Percentiles rank a stretch among this genome's conserved stretches.
Evolutionary conservation across 2,329 filamentous ascomycete species (phyloP).

Genomic region (Penicillium sp.): DNA sequence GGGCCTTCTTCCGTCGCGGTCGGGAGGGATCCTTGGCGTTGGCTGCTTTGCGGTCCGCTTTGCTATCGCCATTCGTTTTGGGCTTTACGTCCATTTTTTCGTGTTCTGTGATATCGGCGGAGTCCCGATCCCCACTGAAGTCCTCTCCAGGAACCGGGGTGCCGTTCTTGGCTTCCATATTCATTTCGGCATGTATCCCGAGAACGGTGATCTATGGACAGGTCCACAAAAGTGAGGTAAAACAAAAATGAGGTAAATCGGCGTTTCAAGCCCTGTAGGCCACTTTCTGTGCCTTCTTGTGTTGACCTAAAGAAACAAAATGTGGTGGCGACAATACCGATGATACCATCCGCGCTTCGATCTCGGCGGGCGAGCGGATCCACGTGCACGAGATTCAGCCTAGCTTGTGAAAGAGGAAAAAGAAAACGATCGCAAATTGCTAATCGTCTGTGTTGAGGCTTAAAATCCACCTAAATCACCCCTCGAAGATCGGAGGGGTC

Average conservation of each 20-base stretch:
- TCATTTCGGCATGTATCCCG: constrained; percentile 33
- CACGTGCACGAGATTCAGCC: constrained; percentile 15
- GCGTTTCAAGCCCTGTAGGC: constrained; percentile 1
- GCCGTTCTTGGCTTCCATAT: constrained; percentile 36
- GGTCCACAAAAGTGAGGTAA: background rate
- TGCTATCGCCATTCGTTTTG: constrained; percentile 48
- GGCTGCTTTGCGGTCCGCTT: constrained; percentile 57
- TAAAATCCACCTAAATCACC: background rate
- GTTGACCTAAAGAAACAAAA: constrained; percentile 13
- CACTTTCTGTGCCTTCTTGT: background rate
- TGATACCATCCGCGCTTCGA: constrained; percentile 19
- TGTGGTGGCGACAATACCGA: constrained; percentile 14
- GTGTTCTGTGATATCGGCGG: constrained; percentile 37
- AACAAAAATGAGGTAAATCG: background rate
- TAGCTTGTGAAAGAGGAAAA: background rate
- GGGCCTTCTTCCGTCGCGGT: constrained; percentile 90
- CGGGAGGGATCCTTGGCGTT: constrained; percentile 84
- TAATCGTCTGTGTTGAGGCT: background rate
- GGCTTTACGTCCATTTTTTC: constrained; percentile 44
- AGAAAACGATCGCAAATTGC: constrained; percentile 9
- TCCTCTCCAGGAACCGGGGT: constrained; percentile 37
- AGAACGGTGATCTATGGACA: background rate
- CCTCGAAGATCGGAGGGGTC: background rate
- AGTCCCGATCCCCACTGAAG: constrained; percentile 39
- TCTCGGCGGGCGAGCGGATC: constrained; percentile 16